Percentiles rank a stretch among this genome's conserved stretches.
Evolutionary conservation across 139 green algal genomes (phyloP).

Genomic region (Closterium sp.): DNA sequence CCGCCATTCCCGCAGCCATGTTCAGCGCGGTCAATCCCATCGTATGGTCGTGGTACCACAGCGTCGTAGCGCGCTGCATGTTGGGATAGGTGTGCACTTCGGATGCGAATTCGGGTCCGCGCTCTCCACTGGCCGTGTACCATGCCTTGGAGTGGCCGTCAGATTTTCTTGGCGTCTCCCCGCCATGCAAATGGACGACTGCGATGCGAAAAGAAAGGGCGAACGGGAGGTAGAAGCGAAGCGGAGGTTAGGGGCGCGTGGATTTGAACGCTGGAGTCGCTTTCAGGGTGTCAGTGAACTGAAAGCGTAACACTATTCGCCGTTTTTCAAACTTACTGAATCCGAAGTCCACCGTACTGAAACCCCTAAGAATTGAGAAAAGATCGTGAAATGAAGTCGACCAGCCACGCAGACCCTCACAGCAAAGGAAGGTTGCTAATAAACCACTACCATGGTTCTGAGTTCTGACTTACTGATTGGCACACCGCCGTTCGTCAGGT

Average conservation of each 20-base stretch:
- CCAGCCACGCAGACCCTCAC: too few relatives aligned
- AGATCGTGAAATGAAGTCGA: too few relatives aligned
- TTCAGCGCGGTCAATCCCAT: conserved; percentile 22
- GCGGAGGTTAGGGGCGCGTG: too few relatives aligned
- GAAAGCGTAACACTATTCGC: too few relatives aligned
- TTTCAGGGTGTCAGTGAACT: too few relatives aligned
- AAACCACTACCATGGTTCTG: too few relatives aligned
- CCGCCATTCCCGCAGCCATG: conserved; percentile 7
- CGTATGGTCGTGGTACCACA: conserved; percentile 43
- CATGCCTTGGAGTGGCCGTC: conserved; percentile 22
- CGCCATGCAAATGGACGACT: conserved; percentile 25
- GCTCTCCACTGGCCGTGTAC: conserved; percentile 2
- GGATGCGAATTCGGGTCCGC: not conserved
- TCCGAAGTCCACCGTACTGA: too few relatives aligned
- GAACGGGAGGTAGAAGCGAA: not conserved
- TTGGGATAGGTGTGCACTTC: not conserved
- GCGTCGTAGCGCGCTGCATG: not conserved
- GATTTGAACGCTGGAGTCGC: too few relatives aligned
- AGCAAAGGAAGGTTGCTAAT: not conserved
- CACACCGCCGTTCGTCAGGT: not conserved
- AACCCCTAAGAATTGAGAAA: too few relatives aligned
- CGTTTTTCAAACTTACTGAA: too few relatives aligned
- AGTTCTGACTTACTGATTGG: conserved; percentile 20
- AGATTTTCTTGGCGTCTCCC: not conserved
- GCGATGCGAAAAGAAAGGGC: not conserved